Evolutionary conservation across 306 rosid genomes (phyloP), one percentile per base, ranked within the genome.

Genomic region (Sicyos baderoa): DNA sequence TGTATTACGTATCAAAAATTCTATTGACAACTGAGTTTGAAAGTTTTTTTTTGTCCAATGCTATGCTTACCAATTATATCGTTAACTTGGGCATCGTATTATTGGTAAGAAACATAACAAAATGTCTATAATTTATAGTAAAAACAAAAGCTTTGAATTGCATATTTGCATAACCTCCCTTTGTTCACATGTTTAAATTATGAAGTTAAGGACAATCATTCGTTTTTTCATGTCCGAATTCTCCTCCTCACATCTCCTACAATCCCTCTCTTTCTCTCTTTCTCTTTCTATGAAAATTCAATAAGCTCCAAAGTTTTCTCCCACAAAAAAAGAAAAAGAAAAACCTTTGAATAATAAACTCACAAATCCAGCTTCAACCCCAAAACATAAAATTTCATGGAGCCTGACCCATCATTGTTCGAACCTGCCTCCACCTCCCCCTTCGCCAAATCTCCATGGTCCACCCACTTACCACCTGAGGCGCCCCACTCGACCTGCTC

Each of bases 361-460:
- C n/a, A n/a, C n/a, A n/a, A n/a, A n/a, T n/a, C n/a, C n/a, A n/a
- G n/a, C n/a, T n/a, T n/a, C n/a, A n/a, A n/a, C n/a, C n/a, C n/a
- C 4, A 84, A 78, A 47, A 80, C 65, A 18, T 18, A 6, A 7
- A 5, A 37, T 37, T 0, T 37, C 5, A 37, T 37, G 44, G 74
- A 70, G 0, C 42, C 71, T 0, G 71, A 66, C 1, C 47, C 8
- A 5, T 70, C 74, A 35, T 10, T 40, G 5, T 40, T 29, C 29
- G 74, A 70, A 44, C 75, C 75, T 6, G 37, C 80, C 7, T 9
- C 73, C 6, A 18, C 72, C 13, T 86, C 96, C 7, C 95, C 96
- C 5, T 69, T 82, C 53, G 18, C 86, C 9, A 86, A 79, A 50
- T 92, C 98, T 9, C 98, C 95, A 0, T 92, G 96, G 96, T 86